Base-by-base conservation (phyloP, 352 stramenopile species). In the Globisporangium parvum region DNA sequence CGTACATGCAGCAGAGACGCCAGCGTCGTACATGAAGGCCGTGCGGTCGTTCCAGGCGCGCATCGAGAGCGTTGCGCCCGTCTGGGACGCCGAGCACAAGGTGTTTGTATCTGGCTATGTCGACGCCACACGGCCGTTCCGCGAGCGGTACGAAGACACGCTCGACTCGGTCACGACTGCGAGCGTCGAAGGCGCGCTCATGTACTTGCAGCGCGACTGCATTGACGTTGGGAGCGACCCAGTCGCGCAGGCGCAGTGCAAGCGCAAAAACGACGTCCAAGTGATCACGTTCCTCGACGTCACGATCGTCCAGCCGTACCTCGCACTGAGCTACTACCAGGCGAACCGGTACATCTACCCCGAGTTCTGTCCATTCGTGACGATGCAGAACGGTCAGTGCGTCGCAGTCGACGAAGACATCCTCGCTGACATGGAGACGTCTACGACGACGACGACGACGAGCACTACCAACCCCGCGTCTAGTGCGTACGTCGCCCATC, bases 181-280 rank as follows among this genome's bases (percentile, higher is more conserved):
- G 23, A 90, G 72, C 54, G 65, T 90, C 21, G 77, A 90, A 28
- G 79, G 79, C 24, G 75, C 67, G 20, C 66, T 89, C 45, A 80
- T 85, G 76, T 87, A 87, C 53, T 65, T 89, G 12, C 79, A 89
- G 53, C 69, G 75, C 24, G 76, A 87, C 65, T 86, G 76, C 23
- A 86, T 89, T 57, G 75, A 89, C 57, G 59, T 69, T 3, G 75
- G 75, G 15, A 59, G 49, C 6, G 54, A 73, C 33, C 76, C 72
- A 20, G 59, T 51, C 18, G 47, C 49, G 6, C 23, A 57, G 37
- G 46, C 21, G n/a, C 59, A 59, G 45, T 89, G 79, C 47, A 35
- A 62, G 45, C 74, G 79, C 37, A 69, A 70, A 37, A 81, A 87
- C 68, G 71, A 86, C 60, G 77, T 82, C 45, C 77, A 69, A 51